phyloP scores from a whole-genome alignment of 805 yeast genomes.

The Hagleromyces aurorensis region DNA sequence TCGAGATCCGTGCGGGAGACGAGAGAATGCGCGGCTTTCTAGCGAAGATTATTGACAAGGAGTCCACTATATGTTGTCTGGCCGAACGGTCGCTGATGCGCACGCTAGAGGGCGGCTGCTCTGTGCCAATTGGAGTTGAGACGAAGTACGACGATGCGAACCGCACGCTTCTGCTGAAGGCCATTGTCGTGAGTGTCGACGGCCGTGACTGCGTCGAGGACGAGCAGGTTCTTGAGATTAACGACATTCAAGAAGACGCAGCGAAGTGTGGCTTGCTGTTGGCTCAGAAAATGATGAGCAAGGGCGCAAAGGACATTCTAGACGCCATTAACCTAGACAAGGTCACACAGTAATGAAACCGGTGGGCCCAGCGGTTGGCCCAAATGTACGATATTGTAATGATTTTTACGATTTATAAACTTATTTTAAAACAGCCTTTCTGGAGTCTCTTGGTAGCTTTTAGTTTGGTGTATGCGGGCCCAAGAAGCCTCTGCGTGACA shows the following conservation, averaged over 20 bases:
- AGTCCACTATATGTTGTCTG: constrained; percentile 64
- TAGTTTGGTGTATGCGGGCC: too few species aligned
- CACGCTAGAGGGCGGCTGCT: constrained; percentile 92
- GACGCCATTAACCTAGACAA: constrained; percentile 70
- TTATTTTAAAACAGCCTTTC: constrained; percentile 2
- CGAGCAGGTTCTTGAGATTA: constrained; percentile 24
- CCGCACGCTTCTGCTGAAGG: constrained; percentile 46
- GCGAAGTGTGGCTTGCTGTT: constrained; percentile 59
- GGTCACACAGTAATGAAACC: constrained; percentile 36
- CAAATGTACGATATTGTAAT: too few species aligned
- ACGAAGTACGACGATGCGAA: constrained; percentile 44
- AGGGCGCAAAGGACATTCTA: constrained; percentile 79
- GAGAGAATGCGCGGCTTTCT: constrained; percentile 49
- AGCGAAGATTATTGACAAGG: constrained; percentile 52
- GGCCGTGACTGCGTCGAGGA: constrained; percentile 67
- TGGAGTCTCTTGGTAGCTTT: too few species aligned
- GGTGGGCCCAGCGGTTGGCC: too few species aligned
- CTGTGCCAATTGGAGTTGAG: constrained; percentile 92
- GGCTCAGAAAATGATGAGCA: constrained; percentile 56
- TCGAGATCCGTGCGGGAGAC: constrained; percentile 78
- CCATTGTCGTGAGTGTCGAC: constrained; percentile 77
- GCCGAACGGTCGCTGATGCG: constrained; percentile 88
- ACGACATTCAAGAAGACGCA: constrained; percentile 52
- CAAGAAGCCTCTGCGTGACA: too few species aligned
- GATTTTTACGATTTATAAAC: too few species aligned